phyloP scores from a whole-genome alignment of 768 basidiomycete genomes.

The Tulasnella sp. region DNA sequence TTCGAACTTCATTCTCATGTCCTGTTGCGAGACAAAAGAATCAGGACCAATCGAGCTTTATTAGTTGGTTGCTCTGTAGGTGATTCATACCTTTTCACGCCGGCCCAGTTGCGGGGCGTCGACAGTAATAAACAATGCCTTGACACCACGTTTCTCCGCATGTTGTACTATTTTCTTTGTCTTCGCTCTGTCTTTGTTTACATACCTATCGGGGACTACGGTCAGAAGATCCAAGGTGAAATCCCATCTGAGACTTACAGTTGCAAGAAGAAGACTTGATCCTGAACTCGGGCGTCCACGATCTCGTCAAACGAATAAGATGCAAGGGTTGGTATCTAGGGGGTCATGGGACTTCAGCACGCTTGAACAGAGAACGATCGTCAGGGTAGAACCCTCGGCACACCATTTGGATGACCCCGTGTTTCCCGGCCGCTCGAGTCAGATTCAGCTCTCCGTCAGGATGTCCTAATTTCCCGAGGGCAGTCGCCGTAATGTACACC shows the following conservation, averaged over 20 bases:
- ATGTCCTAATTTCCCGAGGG: conserved; percentile 90
- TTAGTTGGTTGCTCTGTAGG: background rate
- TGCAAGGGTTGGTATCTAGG: conserved; percentile 88
- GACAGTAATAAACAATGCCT: conserved; percentile 93
- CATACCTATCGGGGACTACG: conserved; percentile 53
- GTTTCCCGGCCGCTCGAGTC: conserved; percentile 82
- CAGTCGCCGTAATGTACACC: conserved; percentile 82
- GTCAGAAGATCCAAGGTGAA: background rate
- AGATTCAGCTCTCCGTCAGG: conserved; percentile 91
- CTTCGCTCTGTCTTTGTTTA: conserved; percentile 83
- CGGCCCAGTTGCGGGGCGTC: conserved; percentile 96
- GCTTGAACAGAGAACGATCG: background rate
- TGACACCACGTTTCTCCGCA: conserved; percentile 86
- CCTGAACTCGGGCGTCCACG: conserved; percentile 74
- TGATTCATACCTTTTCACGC: conserved; percentile 62
- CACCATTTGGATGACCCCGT: conserved; percentile 72
- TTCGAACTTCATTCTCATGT: conserved; percentile 96
- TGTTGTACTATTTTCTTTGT: conserved; percentile 85
- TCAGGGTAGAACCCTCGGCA: conserved; percentile 28
- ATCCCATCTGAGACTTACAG: conserved; percentile 47
- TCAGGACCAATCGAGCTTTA: background rate
- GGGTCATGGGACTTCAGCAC: background rate
- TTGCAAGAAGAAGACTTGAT: conserved; percentile 83
- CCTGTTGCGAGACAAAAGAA: conserved; percentile 42
- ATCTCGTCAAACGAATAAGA: conserved; percentile 96